Evolutionary conservation across 768 basidiomycete genomes (phyloP), one percentile per base, ranked within the genome.

Genomic region (Podaxis sp.): DNA sequence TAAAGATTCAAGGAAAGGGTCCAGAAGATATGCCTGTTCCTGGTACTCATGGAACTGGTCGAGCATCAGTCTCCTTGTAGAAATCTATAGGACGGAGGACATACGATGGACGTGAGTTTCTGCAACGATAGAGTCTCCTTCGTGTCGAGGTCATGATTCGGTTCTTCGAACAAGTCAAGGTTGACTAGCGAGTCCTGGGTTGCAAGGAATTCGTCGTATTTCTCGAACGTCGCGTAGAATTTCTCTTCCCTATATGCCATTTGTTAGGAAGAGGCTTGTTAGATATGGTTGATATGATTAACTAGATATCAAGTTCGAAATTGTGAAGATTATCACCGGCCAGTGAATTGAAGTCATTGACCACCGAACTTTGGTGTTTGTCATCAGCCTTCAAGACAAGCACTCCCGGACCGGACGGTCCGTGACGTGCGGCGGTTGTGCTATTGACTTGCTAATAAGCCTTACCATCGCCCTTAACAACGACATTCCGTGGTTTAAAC

Each of bases 1-100:
- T 60, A 99, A 84, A 36, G 78, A 72, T 69, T 96, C 92, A 19
- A 99, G 82, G 67, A 83, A 88, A 40, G 96, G 95, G 73, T 99
- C 97, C 12, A 99, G 80, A 2, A 99, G 83, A 73, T 95, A 93
- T 2, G 95, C 82, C 67, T 96, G 93, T 65, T 99, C 96, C 72
- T 96, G 95, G 70, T 96, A 98, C 71, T 88, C 85, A 71, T 86
- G 85, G 30, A 98, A 82, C 96, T 98, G 64, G 26, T 33, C 49
- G 42, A 17, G 49, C 17, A 38, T 51, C 1, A 38, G 3, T 22
- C 30, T 22, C 12, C n/a, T 38, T 30, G 24, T 59, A 38, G n/a
- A 38, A 24, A 24, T n/a, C 24, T 51, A 39, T 57, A 2, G 17
- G 11, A 22, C 28, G n/a, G 4, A 33, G 49, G 40, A 77, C 86